A percentile compares a stretch with the other conserved stretches of the same genome.
These are phyloP conservation scores for Mortierella sp. DNA, from an alignment of 371 early-diverging fungal species.

Conservation along the genomic window DNA sequence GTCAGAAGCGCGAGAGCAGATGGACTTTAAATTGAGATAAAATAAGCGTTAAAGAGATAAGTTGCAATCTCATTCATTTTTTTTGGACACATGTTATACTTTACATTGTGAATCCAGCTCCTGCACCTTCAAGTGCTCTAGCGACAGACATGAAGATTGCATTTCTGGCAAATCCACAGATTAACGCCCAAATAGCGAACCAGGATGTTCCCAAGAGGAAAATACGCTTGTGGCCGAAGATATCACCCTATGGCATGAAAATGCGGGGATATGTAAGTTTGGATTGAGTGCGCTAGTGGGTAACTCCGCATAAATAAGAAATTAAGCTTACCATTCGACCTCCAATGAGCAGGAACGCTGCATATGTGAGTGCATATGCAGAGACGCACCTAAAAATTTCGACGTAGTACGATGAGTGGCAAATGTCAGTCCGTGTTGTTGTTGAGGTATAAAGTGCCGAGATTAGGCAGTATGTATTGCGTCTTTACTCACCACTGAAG, in stretches of 20 bases:
- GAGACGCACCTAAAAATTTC: conserved; percentile 52
- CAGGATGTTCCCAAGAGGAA: conserved; percentile 57
- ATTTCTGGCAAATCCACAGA: conserved; percentile 55
- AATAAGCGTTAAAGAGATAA: no score
- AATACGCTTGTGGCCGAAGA: conserved; percentile 57
- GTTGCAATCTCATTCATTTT: background rate
- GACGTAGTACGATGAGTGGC: background rate
- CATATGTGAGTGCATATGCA: conserved; percentile 60
- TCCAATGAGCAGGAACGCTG: conserved; percentile 59
- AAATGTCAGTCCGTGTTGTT: background rate
- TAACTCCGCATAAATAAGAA: background rate
- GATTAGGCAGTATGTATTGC: conserved; percentile 3
- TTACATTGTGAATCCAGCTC: conserved; percentile 22
- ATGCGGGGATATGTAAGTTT: background rate
- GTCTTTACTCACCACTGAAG: conserved; percentile 47
- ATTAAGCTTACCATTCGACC: conserved; percentile 47
- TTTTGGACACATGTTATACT: background rate
- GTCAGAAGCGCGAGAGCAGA: conserved; percentile 39
- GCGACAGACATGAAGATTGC: conserved; percentile 56
- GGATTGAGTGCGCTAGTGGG: background rate
- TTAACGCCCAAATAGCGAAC: conserved; percentile 51
- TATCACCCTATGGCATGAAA: conserved; percentile 36
- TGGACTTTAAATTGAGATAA: conserved; percentile 3
- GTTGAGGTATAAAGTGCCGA: background rate
- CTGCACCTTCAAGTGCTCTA: conserved; percentile 34